phyloP scores from a whole-genome alignment of 352 stramenopile genomes.

The Blastocystis sp. region DNA sequence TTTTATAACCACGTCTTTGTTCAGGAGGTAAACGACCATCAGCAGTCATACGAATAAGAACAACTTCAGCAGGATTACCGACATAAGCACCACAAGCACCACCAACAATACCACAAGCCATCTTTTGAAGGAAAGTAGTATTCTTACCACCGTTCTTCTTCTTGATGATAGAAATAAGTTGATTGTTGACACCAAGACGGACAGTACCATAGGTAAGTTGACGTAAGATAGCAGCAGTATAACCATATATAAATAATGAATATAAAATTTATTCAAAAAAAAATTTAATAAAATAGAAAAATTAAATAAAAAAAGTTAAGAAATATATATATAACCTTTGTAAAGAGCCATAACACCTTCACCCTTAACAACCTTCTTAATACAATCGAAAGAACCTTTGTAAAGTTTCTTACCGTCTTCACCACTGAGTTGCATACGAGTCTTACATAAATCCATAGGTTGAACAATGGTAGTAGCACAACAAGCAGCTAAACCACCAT shows the following conservation, averaged over 20 bases:
- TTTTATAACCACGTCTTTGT: neutral
- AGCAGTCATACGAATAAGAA: neutral
- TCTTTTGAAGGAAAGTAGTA: neutral
- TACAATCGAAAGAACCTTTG: neutral
- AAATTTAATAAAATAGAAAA: no score
- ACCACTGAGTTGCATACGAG: slow-evolving; percentile 37
- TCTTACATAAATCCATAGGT: slow-evolving; percentile 37
- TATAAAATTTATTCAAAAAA: no score
- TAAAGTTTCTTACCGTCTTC: no score
- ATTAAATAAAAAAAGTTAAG: no score
- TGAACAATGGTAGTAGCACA: slow-evolving; percentile 29
- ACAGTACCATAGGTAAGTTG: neutral
- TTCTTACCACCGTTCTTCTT: neutral
- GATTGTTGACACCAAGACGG: neutral
- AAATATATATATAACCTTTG: neutral
- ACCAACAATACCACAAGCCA: neutral
- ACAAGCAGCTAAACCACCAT: slow-evolving; percentile 12
- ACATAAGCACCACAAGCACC: neutral
- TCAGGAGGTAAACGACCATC: neutral
- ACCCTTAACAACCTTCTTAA: neutral
- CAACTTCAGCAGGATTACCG: neutral
- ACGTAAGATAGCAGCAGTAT: neutral
- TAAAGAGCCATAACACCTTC: neutral
- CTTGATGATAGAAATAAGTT: neutral
- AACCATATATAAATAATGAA: neutral